Evolutionary conservation across 2,329 filamentous ascomycete species (phyloP), one percentile per base, ranked within the genome.

Genomic region (Penicillium sp.): DNA sequence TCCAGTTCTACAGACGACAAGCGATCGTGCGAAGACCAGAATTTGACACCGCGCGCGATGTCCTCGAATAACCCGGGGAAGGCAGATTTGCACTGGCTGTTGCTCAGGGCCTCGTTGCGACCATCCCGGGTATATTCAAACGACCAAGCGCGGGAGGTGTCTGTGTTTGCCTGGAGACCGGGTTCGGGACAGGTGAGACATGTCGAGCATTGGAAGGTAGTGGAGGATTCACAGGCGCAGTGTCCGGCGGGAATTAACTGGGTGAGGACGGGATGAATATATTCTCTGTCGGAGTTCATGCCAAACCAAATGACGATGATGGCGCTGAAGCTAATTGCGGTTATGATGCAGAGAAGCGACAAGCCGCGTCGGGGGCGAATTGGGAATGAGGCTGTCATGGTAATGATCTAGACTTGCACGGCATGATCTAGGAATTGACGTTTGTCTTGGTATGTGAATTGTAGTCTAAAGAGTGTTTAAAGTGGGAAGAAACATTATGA

Each of bases 181-280:
- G 57, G 40, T 25, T 66, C 57, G 27, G 68, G 61, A 38, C 69
- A 72, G 8, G 66, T 65, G 23, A 75, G 58, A 55, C 72, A 74
- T 45, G 66, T 74, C 5, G 69, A 63, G 59, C 74, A 76, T 55
- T 75, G 65, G 59, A 75, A 76, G 34, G 69, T 72, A 6, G 72
- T 75, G 2, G 72, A 73, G n/a, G 68, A 68, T 56, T 71, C 59
- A 57, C 72, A 75, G 36, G 72, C 70, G 58, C 72, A 75, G 55
- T 76, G 72, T 13, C 74, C 73, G 9, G 73, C 73, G 47, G 73
- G 73, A 49, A 76, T 73, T 9, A 75, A 55, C 45, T 76, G 73
- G 6, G 70, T 75, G 48, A 76, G 63, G 29, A 75, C 45, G 1
- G 72, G 73, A 39, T 72, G 70, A 21, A 75, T 66, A 25, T 73